Conservation (phyloP, 495 filamentous ascomycete genomes). For the Glonium stellatum region DNA sequence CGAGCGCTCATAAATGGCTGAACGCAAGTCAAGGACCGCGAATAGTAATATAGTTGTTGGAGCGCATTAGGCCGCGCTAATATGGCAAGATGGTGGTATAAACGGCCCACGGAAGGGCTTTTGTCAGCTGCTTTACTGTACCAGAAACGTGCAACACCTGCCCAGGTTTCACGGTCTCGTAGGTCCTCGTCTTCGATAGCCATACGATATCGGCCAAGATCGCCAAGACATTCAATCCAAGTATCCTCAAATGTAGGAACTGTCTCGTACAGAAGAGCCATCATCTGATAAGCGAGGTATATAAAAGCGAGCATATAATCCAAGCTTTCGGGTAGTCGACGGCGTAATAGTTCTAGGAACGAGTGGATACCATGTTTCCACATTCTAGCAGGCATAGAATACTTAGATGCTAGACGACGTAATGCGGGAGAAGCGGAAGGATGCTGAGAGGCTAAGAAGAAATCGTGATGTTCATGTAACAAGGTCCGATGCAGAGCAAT, state of each 20-base stretch:
- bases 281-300: constrained; percentile 73
- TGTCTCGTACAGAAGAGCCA: constrained; percentile 70
- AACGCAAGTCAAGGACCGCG: constrained; percentile 33
- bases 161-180: constrained; percentile 71
- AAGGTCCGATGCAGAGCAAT: constrained; percentile 62
- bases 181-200: constrained; percentile 69
- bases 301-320: constrained; percentile 81
- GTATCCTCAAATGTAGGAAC: constrained; percentile 71
- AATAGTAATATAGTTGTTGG: constrained; percentile 71
- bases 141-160: constrained; percentile 68
- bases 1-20: constrained; percentile 43
- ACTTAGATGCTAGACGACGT: constrained; percentile 55
- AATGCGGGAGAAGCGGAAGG: constrained; percentile 57
- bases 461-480: constrained; percentile 42
- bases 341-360: constrained; percentile 66
- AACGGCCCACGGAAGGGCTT: constrained; percentile 59
- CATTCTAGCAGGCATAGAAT: constrained; percentile 76
- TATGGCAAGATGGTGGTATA: constrained; percentile 83
- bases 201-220: constrained; percentile 68
- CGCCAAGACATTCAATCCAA: constrained; percentile 87
- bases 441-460: constrained; percentile 65
- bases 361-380: constrained; percentile 79
- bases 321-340: constrained; percentile 59
- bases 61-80: constrained; percentile 66
- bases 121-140: constrained; percentile 72